phyloP scores from a whole-genome alignment of 176 grass and related monocot genomes.

The Bolboschoenus planiculmis region DNA sequence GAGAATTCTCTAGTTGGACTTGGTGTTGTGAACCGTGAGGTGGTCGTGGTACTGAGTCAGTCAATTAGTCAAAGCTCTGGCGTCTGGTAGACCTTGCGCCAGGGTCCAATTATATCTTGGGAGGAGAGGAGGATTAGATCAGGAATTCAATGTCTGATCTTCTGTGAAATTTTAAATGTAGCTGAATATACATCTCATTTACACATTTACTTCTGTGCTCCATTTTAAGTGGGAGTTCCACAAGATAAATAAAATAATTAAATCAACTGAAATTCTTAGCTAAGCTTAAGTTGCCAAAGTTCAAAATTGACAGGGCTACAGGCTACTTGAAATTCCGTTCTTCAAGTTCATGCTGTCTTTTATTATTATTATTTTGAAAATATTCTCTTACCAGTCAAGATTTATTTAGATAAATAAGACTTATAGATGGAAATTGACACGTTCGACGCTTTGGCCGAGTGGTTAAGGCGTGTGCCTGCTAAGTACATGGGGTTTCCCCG shows the following conservation, averaged over 20 bases:
- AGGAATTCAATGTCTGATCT: neutral
- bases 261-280: neutral
- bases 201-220: neutral
- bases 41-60: neutral
- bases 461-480: conserved; percentile 99
- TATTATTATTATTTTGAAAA: neutral
- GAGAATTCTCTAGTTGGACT: neutral
- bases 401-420: neutral
- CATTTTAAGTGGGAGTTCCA: neutral
- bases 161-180: neutral
- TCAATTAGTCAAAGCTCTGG: neutral
- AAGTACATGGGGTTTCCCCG: conserved; percentile 90
- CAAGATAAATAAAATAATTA: neutral
- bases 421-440: neutral
- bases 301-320: neutral
- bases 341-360: neutral
- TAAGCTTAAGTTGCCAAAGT: neutral
- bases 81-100: neutral
- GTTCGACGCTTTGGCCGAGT: conserved; percentile 84
- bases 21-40: neutral
- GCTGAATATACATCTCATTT: neutral
- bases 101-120: neutral
- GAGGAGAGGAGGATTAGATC: neutral
- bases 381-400: neutral
- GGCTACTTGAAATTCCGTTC: neutral